phyloP scores from a whole-genome alignment of 2,329 filamentous ascomycete genomes.

The Uncinocarpus reesii region DNA sequence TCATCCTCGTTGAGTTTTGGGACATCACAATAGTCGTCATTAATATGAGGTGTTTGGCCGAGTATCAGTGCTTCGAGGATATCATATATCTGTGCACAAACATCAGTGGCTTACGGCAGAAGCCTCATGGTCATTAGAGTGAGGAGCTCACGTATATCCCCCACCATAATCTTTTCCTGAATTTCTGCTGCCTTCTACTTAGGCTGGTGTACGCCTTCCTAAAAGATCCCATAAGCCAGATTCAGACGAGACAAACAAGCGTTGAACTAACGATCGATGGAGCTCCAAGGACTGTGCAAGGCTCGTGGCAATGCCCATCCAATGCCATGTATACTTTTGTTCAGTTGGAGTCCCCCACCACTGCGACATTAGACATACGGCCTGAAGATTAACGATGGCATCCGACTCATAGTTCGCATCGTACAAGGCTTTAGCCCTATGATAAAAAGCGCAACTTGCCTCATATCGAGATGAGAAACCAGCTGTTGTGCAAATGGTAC shows the following conservation, averaged over 20 bases:
- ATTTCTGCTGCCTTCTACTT: not conserved
- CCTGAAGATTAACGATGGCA: constrained; percentile 19
- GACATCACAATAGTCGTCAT: constrained; percentile 21
- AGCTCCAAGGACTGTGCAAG: constrained; percentile 22
- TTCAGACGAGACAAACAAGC: not conserved
- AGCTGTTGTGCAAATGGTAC: constrained; percentile 17
- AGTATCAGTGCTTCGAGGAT: constrained; percentile 20
- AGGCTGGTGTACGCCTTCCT: constrained; percentile 16
- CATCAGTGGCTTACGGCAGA: not conserved
- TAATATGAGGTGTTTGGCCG: constrained; percentile 21
- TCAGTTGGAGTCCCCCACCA: constrained; percentile 23
- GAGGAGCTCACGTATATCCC: constrained; percentile 16
- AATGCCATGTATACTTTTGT: constrained; percentile 24
- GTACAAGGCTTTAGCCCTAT: constrained; percentile 22
- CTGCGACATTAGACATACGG: constrained; percentile 21
- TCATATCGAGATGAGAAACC: constrained; percentile 20
- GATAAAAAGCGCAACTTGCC: constrained; percentile 22
- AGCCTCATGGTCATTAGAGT: not conserved
- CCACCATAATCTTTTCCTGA: constrained; percentile 22
- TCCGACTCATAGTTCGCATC: constrained; percentile 24
- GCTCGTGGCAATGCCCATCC: constrained; percentile 21
- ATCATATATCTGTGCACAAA: constrained; percentile 9
- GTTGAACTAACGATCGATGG: constrained; percentile 19
- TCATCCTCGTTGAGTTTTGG: constrained; percentile 17
- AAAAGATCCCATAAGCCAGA: constrained; percentile 3